Conservation (phyloP, 768 basidiomycete species). For the Hericium alpestre region DNA sequence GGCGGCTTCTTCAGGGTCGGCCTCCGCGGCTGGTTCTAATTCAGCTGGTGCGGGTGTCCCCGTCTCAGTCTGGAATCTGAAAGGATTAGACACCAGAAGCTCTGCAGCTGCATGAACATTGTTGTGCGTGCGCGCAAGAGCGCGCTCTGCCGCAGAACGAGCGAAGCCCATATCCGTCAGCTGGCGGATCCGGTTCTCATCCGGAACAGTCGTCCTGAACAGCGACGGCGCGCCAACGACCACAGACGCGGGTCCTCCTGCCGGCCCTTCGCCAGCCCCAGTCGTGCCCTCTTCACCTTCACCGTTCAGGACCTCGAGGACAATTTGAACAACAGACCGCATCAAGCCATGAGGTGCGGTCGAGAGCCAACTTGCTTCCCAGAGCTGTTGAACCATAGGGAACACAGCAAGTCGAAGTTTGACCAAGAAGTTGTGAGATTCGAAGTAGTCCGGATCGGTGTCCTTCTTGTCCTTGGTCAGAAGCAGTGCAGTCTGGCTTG, state of each 20-base stretch:
- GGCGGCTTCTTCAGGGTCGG: slow-evolving; percentile 7
- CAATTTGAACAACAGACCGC: slow-evolving; percentile 62
- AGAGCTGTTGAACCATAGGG: slow-evolving; percentile 57
- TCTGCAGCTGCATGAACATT: slow-evolving; percentile 87
- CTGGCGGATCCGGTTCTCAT: slow-evolving; percentile 71
- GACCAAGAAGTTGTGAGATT: slow-evolving; percentile 81
- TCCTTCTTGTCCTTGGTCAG: slow-evolving; percentile 71
- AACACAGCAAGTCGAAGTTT: slow-evolving; percentile 60
- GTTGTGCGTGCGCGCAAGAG: slow-evolving; percentile 76
- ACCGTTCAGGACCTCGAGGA: slow-evolving; percentile 72
- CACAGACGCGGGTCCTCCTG: slow-evolving; percentile 22
- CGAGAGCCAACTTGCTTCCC: slow-evolving; percentile 78
- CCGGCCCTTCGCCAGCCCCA: slow-evolving; percentile 8
- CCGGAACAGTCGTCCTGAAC: slow-evolving; percentile 38
- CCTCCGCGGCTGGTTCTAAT: slow-evolving; percentile 12
- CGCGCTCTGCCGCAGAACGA: slow-evolving; percentile 76
- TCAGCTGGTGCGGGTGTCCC: slow-evolving; percentile 27
- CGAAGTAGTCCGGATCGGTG: slow-evolving; percentile 70
- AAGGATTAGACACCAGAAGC: slow-evolving; percentile 72
- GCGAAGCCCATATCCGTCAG: slow-evolving; percentile 97
- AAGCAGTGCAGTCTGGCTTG: slow-evolving; percentile 67
- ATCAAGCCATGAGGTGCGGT: slow-evolving; percentile 65
- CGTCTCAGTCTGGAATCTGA: slow-evolving; percentile 62
- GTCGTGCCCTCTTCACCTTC: slow-evolving; percentile 67
- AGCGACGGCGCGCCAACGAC: slow-evolving; percentile 22